phyloP scores from a whole-genome alignment of 2,329 filamentous ascomycete species.

The Penicillium oxalicum region DNA sequence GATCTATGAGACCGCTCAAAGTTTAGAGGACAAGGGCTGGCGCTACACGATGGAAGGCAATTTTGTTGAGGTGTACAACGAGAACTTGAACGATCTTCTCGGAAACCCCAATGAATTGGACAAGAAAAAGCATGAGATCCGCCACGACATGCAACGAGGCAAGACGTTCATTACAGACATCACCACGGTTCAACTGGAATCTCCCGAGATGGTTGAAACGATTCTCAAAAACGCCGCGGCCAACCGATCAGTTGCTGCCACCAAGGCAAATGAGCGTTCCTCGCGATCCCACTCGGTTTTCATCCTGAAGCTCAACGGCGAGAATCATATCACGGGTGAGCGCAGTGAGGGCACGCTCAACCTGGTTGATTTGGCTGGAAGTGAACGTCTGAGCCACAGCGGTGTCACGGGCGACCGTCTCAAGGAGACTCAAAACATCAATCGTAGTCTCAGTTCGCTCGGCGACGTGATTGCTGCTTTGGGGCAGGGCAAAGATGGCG shows the following conservation, averaged over 20 bases:
- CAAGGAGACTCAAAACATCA: constrained; percentile 95
- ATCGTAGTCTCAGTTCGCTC: constrained; percentile 84
- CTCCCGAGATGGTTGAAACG: constrained; percentile 69
- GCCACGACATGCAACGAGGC: constrained; percentile 75
- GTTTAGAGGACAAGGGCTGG: constrained; percentile 87
- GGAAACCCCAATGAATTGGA: constrained; percentile 64
- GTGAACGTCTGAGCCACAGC: constrained; percentile 81
- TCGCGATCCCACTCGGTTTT: constrained; percentile 95
- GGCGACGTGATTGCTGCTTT: constrained; percentile 92
- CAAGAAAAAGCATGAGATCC: constrained; percentile 81
- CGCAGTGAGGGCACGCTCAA: constrained; percentile 90
- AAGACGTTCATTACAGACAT: constrained; percentile 78
- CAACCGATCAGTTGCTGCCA: constrained; percentile 88
- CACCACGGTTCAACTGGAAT: constrained; percentile 69
- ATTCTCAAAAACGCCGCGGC: constrained; percentile 75
- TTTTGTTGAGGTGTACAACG: constrained; percentile 97
- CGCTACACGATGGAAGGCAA: constrained; percentile 88
- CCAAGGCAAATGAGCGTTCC: constrained; percentile 93
- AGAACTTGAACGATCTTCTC: constrained; percentile 87
- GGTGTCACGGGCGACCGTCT: constrained; percentile 79
- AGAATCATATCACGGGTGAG: constrained; percentile 70
- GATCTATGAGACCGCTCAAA: constrained; percentile 82
- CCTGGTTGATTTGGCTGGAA: constrained; percentile 89
- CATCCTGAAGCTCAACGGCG: constrained; percentile 65
- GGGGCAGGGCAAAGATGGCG: constrained; percentile 69